These are phyloP conservation scores for Chaetomiaceae sp. DNA, from an alignment of 2,329 filamentous ascomycete species.

Conservation along the genomic window DNA sequence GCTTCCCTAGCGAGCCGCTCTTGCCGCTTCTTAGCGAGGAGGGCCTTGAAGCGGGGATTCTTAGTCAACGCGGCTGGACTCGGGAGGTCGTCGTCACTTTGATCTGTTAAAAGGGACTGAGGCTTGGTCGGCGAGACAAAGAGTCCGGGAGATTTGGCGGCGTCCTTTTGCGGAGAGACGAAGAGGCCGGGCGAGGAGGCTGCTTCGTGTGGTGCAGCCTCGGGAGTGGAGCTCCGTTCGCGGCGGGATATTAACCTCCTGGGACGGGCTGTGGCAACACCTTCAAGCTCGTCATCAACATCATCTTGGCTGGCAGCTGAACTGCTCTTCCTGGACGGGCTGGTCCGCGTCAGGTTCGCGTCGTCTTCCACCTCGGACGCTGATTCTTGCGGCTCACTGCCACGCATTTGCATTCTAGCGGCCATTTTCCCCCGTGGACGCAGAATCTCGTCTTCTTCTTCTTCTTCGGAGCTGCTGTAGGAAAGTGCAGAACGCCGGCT, in stretches of 20 bases:
- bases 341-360: slow-evolving; percentile 12
- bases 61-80: slow-evolving; percentile 44
- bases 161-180: slow-evolving; percentile 27
- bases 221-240: slow-evolving; percentile 34
- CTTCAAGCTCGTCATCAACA: slow-evolving; percentile 38
- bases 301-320: slow-evolving; percentile 22
- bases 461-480: slow-evolving; percentile 29
- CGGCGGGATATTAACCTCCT: slow-evolving; percentile 38
- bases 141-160: slow-evolving; percentile 24
- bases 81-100: slow-evolving; percentile 39
- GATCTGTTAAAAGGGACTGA: slow-evolving; percentile 31
- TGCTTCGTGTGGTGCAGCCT: slow-evolving; percentile 20
- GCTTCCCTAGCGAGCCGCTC: slow-evolving; percentile 70
- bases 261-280: slow-evolving; percentile 39
- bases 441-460: slow-evolving; percentile 43
- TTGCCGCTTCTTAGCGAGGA: slow-evolving; percentile 68
- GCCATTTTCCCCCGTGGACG: slow-evolving; percentile 61
- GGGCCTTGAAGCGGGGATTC: slow-evolving; percentile 57
- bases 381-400: slow-evolving; percentile 24
- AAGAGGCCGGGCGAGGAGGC: slow-evolving; percentile 26
- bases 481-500: slow-evolving; percentile 18
- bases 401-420: slow-evolving; percentile 52
- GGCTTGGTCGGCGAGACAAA: slow-evolving; percentile 30
- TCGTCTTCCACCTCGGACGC: slow-evolving; percentile 22
- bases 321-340: background rate